Evolutionary conservation across 2,329 filamentous ascomycete genomes (phyloP), one percentile per base, ranked within the genome.

Genomic region (Arthroderma uncinatum): DNA sequence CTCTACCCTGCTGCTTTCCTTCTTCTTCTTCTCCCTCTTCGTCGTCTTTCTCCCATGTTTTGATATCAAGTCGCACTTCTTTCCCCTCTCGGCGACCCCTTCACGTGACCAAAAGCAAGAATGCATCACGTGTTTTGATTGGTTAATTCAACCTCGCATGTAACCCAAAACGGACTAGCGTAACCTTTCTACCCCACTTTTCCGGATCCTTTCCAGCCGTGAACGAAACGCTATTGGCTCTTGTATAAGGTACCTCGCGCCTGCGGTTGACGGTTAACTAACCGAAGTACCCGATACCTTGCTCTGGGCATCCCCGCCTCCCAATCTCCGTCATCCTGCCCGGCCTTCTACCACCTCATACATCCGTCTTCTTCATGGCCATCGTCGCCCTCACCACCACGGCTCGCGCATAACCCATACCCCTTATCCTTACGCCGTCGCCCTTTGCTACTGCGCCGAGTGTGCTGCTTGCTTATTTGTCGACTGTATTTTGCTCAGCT

Each of bases 251-350:
- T 50, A 50, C 47, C 47, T 50, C 25, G 47, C 28, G 28, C 25
- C 16, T 50, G 47, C n/a, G 47, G 23, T 12, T 9, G 12, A 25
- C 47, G 23, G 47, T 25, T 30, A 30, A 34, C 47, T 30, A 50
- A 33, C 23, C 28, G 23, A 50, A 50, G 47, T 50, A 50, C 28
- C 47, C n/a, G 39, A 40, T 58, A 28, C 42, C 40, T 57, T 52
- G 36, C 19, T 28, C 39, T 52, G 23, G 25, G 34, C 55, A 55
- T 52, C 50, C 57, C 50, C 40, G 28, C 54, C 57, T 61, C 39
- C 42, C 33, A 25, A 4, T 25, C 44, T 8, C 44, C 23, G 14
- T 30, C 30, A 21, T 16, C 33, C 14, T 47, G 19, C 23, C 42
- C 33, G 28, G n/a, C 50, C 30, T 37, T 33, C 33, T 54, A 50